Conservation (phyloP, 2,329 filamentous ascomycete species). For the Sclerotinia spermophila region DNA sequence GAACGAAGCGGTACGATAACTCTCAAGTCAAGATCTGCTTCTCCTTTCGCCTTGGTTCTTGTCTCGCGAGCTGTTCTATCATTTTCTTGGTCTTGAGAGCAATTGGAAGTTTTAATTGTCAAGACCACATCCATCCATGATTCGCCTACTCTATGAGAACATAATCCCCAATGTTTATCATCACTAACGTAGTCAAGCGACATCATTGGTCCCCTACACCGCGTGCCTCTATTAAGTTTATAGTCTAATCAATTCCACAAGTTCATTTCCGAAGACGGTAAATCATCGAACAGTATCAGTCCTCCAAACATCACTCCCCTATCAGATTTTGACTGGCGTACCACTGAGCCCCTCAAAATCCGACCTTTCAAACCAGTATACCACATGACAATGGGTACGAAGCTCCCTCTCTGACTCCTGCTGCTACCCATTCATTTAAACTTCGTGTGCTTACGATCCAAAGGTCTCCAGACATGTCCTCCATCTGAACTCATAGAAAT, state of each 20-base stretch:
- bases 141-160: neutral
- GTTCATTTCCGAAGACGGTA: neutral
- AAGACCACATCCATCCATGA: neutral
- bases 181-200: neutral
- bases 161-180: neutral
- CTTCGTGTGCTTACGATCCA: neutral
- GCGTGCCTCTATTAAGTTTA: neutral
- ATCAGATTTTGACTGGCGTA: conserved; percentile 47
- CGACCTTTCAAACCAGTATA: conserved; percentile 59
- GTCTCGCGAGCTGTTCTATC: too few species aligned
- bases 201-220: neutral
- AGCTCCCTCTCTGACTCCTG: neutral
- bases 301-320: conserved; percentile 38
- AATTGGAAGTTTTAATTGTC: neutral
- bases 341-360: conserved; percentile 49
- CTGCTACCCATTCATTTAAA: neutral
- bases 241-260: neutral
- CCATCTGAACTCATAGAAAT: conserved; percentile 54
- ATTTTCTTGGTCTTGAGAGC: too few species aligned
- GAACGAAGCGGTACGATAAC: neutral
- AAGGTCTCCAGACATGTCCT: conserved; percentile 51
- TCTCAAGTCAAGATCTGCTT: neutral
- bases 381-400: conserved; percentile 61
- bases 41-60: neutral
- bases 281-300: neutral